Evolutionary conservation across 2,329 filamentous ascomycete genomes (phyloP).

Genomic region (Diaporthe caulivora): DNA sequence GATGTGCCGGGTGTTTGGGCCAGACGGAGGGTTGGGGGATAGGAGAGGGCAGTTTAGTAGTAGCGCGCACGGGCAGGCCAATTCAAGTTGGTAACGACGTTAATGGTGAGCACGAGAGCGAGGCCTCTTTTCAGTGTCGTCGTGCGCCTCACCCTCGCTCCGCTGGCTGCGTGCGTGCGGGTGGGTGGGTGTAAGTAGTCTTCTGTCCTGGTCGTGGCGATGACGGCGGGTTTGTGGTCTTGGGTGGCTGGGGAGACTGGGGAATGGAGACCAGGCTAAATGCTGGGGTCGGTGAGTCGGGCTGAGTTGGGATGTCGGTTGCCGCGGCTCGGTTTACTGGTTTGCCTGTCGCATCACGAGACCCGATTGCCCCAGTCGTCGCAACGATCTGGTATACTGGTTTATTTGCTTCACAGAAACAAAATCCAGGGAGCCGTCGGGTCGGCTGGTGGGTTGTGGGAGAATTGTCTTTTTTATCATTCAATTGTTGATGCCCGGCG

Average conservation of each 20-base stretch:
- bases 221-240: neutral
- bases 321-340: constrained; percentile 17
- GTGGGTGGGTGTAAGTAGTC: neutral
- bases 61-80: neutral
- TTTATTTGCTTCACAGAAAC: neutral
- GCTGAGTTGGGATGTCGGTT: neutral
- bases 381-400: neutral
- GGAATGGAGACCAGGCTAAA: constrained; percentile 3
- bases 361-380: neutral
- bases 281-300: constrained; percentile 10
- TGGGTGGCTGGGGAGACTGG: constrained; percentile 14
- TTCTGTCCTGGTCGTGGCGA: neutral
- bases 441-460: neutral
- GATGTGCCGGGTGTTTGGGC: neutral
- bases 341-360: neutral
- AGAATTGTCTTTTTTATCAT: constrained; percentile 2
- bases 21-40: neutral
- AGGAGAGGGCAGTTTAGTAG: neutral
- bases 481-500: constrained; percentile 18
- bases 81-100: neutral
- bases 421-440: neutral
- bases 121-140: constrained; percentile 12
- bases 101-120: neutral
- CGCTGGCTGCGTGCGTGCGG: constrained; percentile 6
- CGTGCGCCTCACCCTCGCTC: neutral